Evolutionary conservation across 2,329 filamentous ascomycete species (phyloP), one percentile per base, ranked within the genome.

Genomic region (Diaporthe sp.): DNA sequence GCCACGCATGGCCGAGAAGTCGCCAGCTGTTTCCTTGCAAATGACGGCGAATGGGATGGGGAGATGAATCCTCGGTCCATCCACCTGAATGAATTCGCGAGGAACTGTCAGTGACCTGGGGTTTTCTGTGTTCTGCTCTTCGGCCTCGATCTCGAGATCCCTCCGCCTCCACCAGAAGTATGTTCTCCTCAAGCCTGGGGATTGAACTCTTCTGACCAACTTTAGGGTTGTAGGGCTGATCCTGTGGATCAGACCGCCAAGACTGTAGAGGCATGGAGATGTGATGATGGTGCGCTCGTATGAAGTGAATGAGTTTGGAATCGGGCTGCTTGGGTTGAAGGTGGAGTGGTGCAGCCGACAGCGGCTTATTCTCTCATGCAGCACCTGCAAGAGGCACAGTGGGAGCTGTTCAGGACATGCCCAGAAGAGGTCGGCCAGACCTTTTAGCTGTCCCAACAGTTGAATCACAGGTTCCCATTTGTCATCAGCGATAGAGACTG

Each of bases 201-300:
- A 10, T 49, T 22, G 44, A 3, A 49, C 0, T 2, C 19, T 49
- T 8, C 44, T 49, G 19, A 22, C 8, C 8, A 22, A 9, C 19
- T 49, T 49, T 22, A 49, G 44, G 19, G 44, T 9, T 49, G 44
- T 2, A 22, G 7, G 19, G 19, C 3, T 22, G 19, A 46, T 46
- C 22, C 8, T 10, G 28, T 13, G 39, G 22, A 8, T 3, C 15
- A 44, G n/a, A n/a, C 37, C 51, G 17, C 53, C 71, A 13, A 49
- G 65, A 46, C 75, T 75, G 58, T 72, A 77, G 7, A 77, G 70
- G n/a, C 49, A 75, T n/a, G 75, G 75, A 3, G 73, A 75, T 22
- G 22, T 55, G 39, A 37, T 60, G 9, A 71, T 39, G 39, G 74
- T 57, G 10, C 44, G 42, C 22, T 75, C 73, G 39, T 73, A 28